These are phyloP conservation scores for Emmonsia crescens DNA, from an alignment of 2,329 filamentous ascomycete genomes.

Conservation along the genomic window DNA sequence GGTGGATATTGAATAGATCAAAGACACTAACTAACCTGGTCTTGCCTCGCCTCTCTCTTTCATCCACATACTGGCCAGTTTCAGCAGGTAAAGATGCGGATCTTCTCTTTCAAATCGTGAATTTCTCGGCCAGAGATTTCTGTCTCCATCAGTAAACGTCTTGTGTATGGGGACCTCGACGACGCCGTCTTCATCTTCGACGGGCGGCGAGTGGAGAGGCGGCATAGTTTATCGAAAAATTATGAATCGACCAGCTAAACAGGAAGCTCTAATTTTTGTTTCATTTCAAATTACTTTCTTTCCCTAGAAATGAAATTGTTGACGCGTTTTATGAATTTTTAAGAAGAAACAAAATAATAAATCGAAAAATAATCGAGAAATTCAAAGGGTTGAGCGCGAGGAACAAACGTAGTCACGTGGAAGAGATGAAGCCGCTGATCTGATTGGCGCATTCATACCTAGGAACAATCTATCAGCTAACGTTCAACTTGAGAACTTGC, in stretches of 20 bases:
- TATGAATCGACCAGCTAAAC: neutral
- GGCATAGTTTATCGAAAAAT: neutral
- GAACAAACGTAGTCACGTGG: too few species aligned
- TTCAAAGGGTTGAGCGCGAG: too few species aligned
- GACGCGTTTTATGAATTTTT: neutral
- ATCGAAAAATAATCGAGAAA: neutral
- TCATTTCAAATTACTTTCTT: neutral
- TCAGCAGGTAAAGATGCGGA: slow-evolving; percentile 34
- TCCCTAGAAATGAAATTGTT: neutral
- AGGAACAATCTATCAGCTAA: too few species aligned
- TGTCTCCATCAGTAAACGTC: slow-evolving; percentile 30
- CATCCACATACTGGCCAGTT: slow-evolving; percentile 41
- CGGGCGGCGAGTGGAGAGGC: neutral
- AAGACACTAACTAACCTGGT: slow-evolving; percentile 22
- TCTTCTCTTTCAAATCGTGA: slow-evolving; percentile 27
- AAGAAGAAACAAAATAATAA: neutral
- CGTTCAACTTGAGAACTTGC: too few species aligned
- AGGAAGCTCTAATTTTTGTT: neutral
- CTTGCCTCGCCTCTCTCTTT: slow-evolving; percentile 29
- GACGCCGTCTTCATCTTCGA: neutral
- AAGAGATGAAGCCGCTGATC: too few species aligned
- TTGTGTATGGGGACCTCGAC: slow-evolving; percentile 19
- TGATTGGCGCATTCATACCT: too few species aligned
- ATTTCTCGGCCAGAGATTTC: slow-evolving; percentile 26
- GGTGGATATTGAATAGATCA: slow-evolving; percentile 1